Base-by-base conservation (phyloP, 306 rosid species). In the Corylus americana region DNA sequence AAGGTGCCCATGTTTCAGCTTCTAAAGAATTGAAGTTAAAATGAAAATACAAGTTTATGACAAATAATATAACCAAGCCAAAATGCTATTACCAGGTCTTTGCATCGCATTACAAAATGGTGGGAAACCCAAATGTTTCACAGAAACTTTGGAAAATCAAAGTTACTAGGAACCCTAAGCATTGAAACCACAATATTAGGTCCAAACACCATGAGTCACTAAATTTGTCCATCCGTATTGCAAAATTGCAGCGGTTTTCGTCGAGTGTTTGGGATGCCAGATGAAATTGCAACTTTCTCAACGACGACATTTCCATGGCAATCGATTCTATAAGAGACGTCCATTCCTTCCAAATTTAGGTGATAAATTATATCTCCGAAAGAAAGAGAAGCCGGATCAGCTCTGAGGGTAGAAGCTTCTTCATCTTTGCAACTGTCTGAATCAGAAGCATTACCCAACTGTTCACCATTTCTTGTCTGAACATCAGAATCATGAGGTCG, bases 271-370 rank as follows among this genome's bases (percentile, higher is more conserved):
- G 42, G 67, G 77, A 75, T 31, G 69, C 76, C 17, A 67, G 85
- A 66, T 75, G 89, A 76, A 18, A 44, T 54, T 64, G 85, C 75
- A 50, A 90, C 87, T 68, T 85, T 86, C 77, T 84, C 90, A 12
- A 92, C 94, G 31, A 77, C 73, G 70, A 91, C 98, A 83, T 85
- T 82, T 68, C 91, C 90, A 57, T 80, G 22, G 35, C 72, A 70
- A 86, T 83, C 88, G 29, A 95, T 85, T 77, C 78, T 91, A 86
- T 95, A 95, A 8, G 90, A 93, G 74, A 95, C 86, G 74, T 95
- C 80, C 49, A 93, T 88, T 74, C 93, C 96, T 87, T 91, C 97
- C 83, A 95, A 85, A 74, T 81, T 78, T 55, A 95, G 75, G 84
- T 93, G 94, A 88, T 95, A 93, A 68, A 86, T 68, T 58, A 89